These are phyloP conservation scores for Fusarium chaquense DNA, from an alignment of 2,329 filamentous ascomycete genomes.

Conservation along the genomic window DNA sequence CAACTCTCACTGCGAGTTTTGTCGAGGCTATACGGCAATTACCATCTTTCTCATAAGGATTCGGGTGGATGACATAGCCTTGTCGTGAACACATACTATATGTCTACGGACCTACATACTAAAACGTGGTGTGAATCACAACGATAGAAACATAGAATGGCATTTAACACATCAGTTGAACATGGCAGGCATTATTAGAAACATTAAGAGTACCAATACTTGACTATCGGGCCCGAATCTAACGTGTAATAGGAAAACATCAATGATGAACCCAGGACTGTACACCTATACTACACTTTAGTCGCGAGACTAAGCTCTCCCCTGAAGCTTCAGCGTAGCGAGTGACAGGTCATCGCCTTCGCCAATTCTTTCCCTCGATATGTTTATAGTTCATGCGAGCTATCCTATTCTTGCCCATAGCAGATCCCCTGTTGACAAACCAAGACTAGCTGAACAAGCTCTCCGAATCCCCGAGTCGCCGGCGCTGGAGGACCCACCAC, in stretches of 20 bases:
- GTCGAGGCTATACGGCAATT: background rate
- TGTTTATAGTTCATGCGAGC: background rate
- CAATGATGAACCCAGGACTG: background rate
- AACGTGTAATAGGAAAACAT: background rate
- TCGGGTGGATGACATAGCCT: background rate
- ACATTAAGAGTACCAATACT: background rate
- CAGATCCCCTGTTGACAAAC: background rate
- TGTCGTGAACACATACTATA: too few relatives aligned
- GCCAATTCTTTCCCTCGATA: conserved; percentile 1
- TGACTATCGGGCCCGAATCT: background rate
- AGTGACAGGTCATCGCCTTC: background rate
- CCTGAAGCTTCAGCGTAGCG: background rate
- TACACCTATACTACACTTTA: background rate
- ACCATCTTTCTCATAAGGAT: background rate
- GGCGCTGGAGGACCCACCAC: conserved; percentile 11
- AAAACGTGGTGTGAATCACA: background rate
- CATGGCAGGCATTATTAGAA: background rate
- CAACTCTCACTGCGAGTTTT: background rate
- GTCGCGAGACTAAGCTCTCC: background rate
- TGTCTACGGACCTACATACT: background rate
- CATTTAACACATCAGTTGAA: background rate
- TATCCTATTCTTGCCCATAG: background rate
- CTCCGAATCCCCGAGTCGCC: conserved; percentile 7
- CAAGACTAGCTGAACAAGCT: background rate
- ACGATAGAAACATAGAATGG: background rate